Conservation (phyloP, 768 basidiomycete species). For the Agrocybe pediades region DNA sequence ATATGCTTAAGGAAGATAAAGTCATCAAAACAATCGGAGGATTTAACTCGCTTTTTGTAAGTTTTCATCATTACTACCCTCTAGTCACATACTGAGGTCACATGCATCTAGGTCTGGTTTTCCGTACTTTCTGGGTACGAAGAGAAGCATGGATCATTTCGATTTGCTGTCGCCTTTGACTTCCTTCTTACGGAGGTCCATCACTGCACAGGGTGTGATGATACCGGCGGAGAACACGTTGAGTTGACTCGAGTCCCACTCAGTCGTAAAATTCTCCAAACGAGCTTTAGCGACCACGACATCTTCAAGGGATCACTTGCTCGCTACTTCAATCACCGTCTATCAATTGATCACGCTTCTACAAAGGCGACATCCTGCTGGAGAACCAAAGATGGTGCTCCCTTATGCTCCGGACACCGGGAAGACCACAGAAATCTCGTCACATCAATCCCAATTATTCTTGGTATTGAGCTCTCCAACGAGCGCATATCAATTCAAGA, state of each 20-base stretch:
- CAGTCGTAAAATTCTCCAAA: not conserved
- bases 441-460: constrained; percentile 22
- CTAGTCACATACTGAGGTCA: not conserved
- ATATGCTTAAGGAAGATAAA: not conserved
- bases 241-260: not conserved
- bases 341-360: not conserved
- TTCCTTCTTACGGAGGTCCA: too few species aligned
- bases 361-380: constrained; percentile 5
- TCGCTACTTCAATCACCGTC: not conserved
- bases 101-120: not conserved
- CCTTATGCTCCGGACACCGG: constrained; percentile 16
- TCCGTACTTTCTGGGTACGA: not conserved
- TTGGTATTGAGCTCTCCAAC: constrained; percentile 15
- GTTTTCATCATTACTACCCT: not conserved
- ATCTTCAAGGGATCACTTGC: not conserved
- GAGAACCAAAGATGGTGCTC: constrained; percentile 14
- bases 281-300: not conserved
- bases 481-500: not conserved
- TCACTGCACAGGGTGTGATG: not conserved
- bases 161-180: too few species aligned
- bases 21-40: not conserved
- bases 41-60: not conserved
- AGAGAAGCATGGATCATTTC: not conserved
- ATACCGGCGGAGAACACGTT: not conserved
- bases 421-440: constrained; percentile 14